Percentiles rank a stretch among this genome's conserved stretches.
Conservation (phyloP, 2,329 filamentous ascomycete species). For the Zasmidium cellare region DNA sequence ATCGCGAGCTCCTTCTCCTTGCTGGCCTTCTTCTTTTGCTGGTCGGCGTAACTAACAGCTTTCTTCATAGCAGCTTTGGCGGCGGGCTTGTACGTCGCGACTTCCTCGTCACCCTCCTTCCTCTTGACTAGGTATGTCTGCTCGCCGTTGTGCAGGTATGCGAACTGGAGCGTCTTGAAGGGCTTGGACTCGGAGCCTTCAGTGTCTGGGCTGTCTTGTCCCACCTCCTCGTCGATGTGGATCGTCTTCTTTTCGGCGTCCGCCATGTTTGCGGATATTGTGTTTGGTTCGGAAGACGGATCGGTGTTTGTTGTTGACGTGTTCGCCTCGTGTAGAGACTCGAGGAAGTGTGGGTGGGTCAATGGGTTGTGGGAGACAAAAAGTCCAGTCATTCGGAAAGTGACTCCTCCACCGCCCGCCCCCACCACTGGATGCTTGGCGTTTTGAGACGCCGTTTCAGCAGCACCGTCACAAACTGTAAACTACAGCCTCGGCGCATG, state of each 20-base stretch:
- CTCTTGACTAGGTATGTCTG: constrained; percentile 69
- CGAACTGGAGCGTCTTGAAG: constrained; percentile 78
- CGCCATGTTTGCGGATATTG: constrained; percentile 26
- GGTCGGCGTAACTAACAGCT: constrained; percentile 70
- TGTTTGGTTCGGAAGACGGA: background rate
- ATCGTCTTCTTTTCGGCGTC: constrained; percentile 45
- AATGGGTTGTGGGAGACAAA: background rate
- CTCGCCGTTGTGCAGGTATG: constrained; percentile 70
- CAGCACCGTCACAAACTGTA: background rate
- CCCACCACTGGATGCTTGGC: background rate
- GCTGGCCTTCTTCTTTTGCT: constrained; percentile 79
- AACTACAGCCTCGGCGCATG: background rate
- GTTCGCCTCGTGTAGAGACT: background rate
- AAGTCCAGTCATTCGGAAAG: background rate
- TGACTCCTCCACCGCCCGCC: background rate
- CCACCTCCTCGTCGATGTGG: constrained; percentile 80
- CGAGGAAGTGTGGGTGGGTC: background rate
- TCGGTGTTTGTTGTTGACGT: background rate
- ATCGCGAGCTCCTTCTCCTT: constrained; percentile 74
- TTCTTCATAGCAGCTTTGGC: constrained; percentile 87
- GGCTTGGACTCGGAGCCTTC: constrained; percentile 71
- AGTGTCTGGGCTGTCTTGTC: constrained; percentile 62
- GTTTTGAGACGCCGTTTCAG: background rate
- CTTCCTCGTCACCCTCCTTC: constrained; percentile 63
- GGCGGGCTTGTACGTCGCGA: constrained; percentile 74